Percentiles rank a stretch among this genome's conserved stretches.
Conservation (phyloP, 108 stramenopile species). For the Nitzschia palea region DNA sequence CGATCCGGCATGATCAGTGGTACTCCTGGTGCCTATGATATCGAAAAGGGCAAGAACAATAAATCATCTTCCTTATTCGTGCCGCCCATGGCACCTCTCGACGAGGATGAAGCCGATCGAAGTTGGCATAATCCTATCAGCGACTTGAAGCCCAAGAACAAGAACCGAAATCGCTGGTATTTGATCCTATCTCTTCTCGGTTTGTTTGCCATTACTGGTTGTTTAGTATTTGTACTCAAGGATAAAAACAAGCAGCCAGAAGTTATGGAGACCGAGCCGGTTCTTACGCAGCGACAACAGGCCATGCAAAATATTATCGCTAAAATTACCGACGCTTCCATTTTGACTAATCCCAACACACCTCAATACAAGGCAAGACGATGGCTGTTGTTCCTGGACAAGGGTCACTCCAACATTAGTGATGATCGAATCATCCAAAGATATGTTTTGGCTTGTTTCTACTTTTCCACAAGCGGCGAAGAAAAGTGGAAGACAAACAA, state of each 20-base stretch:
- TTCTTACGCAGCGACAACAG: conserved; percentile 17
- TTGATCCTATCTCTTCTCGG: neutral
- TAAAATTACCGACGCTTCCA: conserved; percentile 27
- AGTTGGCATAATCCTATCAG: conserved; percentile 19
- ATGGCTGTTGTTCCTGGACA: conserved; percentile 50
- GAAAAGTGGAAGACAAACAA: conserved; percentile 41
- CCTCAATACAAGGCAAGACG: conserved; percentile 56
- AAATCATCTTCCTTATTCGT: neutral
- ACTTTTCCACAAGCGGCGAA: conserved; percentile 48
- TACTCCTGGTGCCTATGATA: conserved; percentile 19
- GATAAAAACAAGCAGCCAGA: neutral
- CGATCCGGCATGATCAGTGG: conserved; percentile 31
- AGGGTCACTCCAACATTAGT: conserved; percentile 3
- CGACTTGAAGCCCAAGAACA: conserved; percentile 10
- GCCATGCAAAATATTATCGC: conserved; percentile 25
- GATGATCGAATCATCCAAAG: conserved; percentile 57
- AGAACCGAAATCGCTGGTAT: conserved; percentile 7
- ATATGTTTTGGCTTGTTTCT: conserved; percentile 65
- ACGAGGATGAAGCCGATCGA: conserved; percentile 22
- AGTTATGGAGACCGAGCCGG: neutral
- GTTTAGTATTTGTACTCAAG: conserved; percentile 3
- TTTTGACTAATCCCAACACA: conserved; percentile 21
- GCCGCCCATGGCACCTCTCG: neutral
- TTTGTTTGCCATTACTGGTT: neutral
- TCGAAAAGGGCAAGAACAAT: conserved; percentile 22